Evolutionary conservation across 1,284 basidiomycete species (phyloP).

Genomic region (Paramarasmius palmivorus): DNA sequence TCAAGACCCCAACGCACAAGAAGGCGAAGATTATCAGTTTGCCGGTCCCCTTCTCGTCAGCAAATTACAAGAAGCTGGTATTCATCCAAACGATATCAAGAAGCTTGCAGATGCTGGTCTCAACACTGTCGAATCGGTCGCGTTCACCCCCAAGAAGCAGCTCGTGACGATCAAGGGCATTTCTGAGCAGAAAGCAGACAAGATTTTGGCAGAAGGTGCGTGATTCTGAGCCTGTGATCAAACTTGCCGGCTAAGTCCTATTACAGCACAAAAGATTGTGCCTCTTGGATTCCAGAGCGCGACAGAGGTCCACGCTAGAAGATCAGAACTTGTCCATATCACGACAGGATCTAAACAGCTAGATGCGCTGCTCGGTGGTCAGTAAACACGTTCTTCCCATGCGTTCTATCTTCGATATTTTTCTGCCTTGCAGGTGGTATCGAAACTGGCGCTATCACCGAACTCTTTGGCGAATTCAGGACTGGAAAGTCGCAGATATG

Average conservation of each 20-base stretch:
- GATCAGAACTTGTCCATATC: constrained; percentile 96
- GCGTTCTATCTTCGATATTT: constrained; percentile 14
- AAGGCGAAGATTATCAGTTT: constrained; percentile 58
- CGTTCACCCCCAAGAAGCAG: constrained; percentile 96
- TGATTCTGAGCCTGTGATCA: no score
- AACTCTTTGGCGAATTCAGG: constrained; percentile 97
- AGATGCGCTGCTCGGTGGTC: constrained; percentile 93
- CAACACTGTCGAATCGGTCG: constrained; percentile 94
- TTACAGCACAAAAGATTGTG: constrained; percentile 89
- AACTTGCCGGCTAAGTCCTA: no score
- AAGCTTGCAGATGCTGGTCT: constrained; percentile 93
- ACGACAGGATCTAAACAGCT: constrained; percentile 97
- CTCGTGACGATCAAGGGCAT: constrained; percentile 95
- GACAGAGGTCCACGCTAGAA: constrained; percentile 93
- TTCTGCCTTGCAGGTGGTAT: constrained; percentile 73
- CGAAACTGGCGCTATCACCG: constrained; percentile 98
- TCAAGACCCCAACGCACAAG: constrained; percentile 50
- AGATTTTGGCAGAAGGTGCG: constrained; percentile 89
- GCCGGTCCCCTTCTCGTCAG: constrained; percentile 80
- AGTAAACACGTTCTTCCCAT: constrained; percentile 20
- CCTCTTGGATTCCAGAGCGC: constrained; percentile 98
- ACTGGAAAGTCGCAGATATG: constrained; percentile 99
- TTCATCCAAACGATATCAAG: constrained; percentile 91
- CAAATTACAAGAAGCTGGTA: constrained; percentile 90
- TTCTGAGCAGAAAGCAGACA: constrained; percentile 97